phyloP scores from a whole-genome alignment of 2,329 filamentous ascomycete species.

The Dactylonectria macrodidyma region DNA sequence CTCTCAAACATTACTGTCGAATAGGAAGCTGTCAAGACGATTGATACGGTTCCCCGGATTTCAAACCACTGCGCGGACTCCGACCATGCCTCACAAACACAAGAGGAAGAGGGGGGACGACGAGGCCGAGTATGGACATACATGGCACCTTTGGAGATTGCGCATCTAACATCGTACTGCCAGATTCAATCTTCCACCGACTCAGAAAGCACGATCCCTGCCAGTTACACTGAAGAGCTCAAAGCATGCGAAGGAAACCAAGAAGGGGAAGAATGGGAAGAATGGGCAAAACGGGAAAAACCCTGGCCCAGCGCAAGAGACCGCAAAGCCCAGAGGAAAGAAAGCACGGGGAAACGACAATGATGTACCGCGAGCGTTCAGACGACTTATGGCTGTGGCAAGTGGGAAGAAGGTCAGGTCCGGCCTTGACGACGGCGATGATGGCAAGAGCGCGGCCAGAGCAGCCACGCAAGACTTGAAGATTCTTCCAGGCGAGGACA shows the following conservation, averaged over 20 bases:
- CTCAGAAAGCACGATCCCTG: slow-evolving; percentile 66
- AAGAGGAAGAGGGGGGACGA: slow-evolving; percentile 74
- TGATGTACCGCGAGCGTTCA: slow-evolving; percentile 92
- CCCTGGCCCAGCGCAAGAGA: slow-evolving; percentile 52
- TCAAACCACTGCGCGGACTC: not conserved
- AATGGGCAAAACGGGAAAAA: slow-evolving; percentile 45
- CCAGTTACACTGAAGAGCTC: slow-evolving; percentile 57
- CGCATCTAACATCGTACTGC: slow-evolving; percentile 33
- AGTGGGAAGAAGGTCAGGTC: slow-evolving; percentile 71
- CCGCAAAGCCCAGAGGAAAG: slow-evolving; percentile 55
- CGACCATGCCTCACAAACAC: slow-evolving; percentile 88
- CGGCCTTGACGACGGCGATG: slow-evolving; percentile 80
- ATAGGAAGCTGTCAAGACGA: too few species aligned
- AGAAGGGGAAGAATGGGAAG: slow-evolving; percentile 29
- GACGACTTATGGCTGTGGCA: slow-evolving; percentile 84
- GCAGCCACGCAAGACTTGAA: slow-evolving; percentile 63
- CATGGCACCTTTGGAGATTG: not conserved
- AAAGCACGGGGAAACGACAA: slow-evolving; percentile 69
- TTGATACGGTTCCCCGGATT: not conserved
- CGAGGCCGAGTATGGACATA: slow-evolving; percentile 39
- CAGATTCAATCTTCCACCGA: slow-evolving; percentile 67
- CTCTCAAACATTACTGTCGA: not conserved
- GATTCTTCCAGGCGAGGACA: slow-evolving; percentile 86
- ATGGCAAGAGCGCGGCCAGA: slow-evolving; percentile 41
- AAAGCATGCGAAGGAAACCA: slow-evolving; percentile 38